Base-by-base conservation (phyloP, 2,329 filamentous ascomycete species). In the Didymellaceae sp. region DNA sequence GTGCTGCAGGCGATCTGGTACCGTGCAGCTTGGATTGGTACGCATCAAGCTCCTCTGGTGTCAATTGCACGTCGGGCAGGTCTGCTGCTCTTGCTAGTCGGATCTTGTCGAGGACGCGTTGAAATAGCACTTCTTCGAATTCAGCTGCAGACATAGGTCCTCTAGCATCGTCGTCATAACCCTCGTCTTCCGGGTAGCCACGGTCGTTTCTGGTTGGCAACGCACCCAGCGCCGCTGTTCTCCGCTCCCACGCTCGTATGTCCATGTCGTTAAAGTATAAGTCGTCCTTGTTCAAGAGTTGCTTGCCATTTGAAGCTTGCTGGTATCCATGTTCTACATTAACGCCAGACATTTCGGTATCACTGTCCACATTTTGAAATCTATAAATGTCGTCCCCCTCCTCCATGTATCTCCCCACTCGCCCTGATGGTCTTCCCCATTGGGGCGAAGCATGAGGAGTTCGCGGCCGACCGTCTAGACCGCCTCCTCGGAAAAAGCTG, bases 401-500 rank as follows among this genome's bases (percentile, higher is more conserved):
- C 62, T 70, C 71, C 54, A 65, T 80, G 81, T 76, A 79, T 70
- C 68, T 76, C 76, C 71, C 74, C 66, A 71, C 78, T 77, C 65
- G 89, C 89, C 90, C 89, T 84, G 90, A 89, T 94, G 91, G 91
- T 97, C 93, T 97, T 97, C 92, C 93, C 93, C 90, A 92, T 85
- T 82, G 87, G 90, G 92, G 91, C 91, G 88, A 87, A 82, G 80
- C 79, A 77, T 82, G 79, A 80, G 92, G 93, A 96, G 92, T 88
- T 94, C 89, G 94, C 94, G 93, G 93, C 91, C 93, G 94, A 97
- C 92, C 92, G 95, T 84, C 87, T 97, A 99, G 89, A 99, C 94
- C 92, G 94, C 93, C 93, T 99, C 94, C 92, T 95, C 94, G 84
- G 93, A 97, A 97, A 99, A 99, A 97, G 92, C 92, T 92, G 95